Evolutionary conservation across 139 green algal species (phyloP).

Genomic region (Helicosporidium sp.): DNA sequence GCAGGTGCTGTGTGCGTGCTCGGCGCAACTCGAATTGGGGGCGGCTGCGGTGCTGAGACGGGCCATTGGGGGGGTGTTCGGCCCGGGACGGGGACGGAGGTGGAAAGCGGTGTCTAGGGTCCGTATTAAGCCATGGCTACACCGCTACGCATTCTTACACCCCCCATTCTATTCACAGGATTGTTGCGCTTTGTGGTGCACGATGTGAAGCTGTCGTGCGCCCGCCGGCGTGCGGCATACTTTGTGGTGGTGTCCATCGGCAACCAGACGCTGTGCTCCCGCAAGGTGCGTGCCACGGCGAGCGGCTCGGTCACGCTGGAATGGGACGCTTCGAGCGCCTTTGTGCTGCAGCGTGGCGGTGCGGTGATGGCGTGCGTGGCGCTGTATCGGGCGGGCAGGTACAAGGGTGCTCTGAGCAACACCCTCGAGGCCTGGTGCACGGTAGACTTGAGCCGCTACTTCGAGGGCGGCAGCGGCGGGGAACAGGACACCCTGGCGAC

Average conservation of each 20-base stretch:
- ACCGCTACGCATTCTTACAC: too few relatives aligned
- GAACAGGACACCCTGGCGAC: too few relatives aligned
- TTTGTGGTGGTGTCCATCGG: conserved; percentile 6
- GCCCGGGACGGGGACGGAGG: too few relatives aligned
- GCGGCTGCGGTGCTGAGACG: too few relatives aligned
- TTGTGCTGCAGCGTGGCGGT: conserved; percentile 12
- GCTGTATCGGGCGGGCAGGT: conserved; percentile 1
- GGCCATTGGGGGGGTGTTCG: too few relatives aligned
- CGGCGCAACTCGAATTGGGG: too few relatives aligned
- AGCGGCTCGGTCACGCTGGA: not conserved
- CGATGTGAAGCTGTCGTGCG: not conserved
- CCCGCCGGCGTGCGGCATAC: not conserved
- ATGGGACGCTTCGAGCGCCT: conserved; percentile 1
- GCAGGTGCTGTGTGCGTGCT: too few relatives aligned
- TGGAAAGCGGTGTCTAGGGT: too few relatives aligned
- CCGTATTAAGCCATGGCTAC: too few relatives aligned
- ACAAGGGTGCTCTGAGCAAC: conserved; percentile 7
- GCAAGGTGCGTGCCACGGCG: not conserved
- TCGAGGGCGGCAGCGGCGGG: too few relatives aligned
- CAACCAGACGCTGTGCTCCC: not conserved
- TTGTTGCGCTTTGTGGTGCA: too few relatives aligned
- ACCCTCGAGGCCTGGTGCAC: not conserved
- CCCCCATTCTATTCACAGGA: too few relatives aligned
- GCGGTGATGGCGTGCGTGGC: conserved; percentile 9
- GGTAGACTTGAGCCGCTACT: conserved; percentile 3